Evolutionary conservation across 768 basidiomycete species (phyloP), one percentile per base, ranked within the genome.

Genomic region (Neoboletus magnificus): DNA sequence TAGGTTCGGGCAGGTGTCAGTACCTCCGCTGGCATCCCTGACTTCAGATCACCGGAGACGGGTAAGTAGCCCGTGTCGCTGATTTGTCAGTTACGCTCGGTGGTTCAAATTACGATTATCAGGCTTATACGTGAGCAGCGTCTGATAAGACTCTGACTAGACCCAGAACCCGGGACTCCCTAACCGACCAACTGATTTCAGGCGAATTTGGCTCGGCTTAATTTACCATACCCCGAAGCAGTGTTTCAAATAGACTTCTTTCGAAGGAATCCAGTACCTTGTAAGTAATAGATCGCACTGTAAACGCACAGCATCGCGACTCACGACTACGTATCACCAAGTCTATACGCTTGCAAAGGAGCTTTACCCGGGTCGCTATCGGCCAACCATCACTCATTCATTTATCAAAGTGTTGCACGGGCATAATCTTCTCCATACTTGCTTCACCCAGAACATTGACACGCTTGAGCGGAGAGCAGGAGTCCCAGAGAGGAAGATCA

Each of bases 191-290:
- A 25, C 29, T 43, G 6, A 20, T 48, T 43, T 44, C 66, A 93
- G 90, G 82, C 88, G 12, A 91, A 93, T 65, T 79, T 92, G 32
- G 83, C 85, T 27, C 77, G 84, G 58, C 72, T 93, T 41, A 87
- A 87, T 18, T 79, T 93, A 15, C 94, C 93, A n/a, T 85, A 89
- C 63, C 93, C 95, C 0, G 95, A 98, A 66, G 95, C 95, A 0
- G 94, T 98, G 30, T 98, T 98, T 64, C 91, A 98, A 61, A 88
- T 98, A 64, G 76, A 77, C 47, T 98, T 86, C 75, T 95, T 98
- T 77, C 77, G 83, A 61, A 66, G 73, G 42, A 90, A 91, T 58
- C 93, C 93, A 4, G 74, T 83, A 16, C 91, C 93, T 32, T 93
- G 91, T 91, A 64, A 56, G 85, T 68, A 13, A 27, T 30, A 11